Evolutionary conservation across 1,139 yeast genomes (phyloP), one percentile per base, ranked within the genome.

Genomic region (Hansenula sp.): DNA sequence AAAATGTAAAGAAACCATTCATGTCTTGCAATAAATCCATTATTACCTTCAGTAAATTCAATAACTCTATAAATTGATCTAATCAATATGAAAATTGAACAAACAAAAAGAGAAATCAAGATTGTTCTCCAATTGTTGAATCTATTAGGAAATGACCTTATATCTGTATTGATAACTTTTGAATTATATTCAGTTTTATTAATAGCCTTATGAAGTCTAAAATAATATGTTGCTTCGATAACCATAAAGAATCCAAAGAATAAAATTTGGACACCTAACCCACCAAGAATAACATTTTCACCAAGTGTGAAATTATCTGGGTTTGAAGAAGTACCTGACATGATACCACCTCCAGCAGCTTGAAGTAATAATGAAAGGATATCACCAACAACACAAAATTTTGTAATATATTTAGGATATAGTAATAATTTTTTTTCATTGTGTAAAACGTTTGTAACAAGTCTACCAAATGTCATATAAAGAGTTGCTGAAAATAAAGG

Each of bases 11-110:
- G 6, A 4, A 25, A 18, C 35, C 35, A 33, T 33, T 33, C 35
- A 25, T 33, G n/a, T 25, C 18, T 25, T 18, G 29, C 22, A 12
- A 25, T 19, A 33, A 25, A 33, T 5, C 35, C 29, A 25, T 20
- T 27, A 13, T 18, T 33, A 7, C 17, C 35, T 14, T 25, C 20
- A 18, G 22, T 17, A n/a, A 33, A 33, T 19, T 33, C 35, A 20
- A 24, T 22, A 33, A 33, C 18, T 33, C 35, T 33, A 25, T 24
- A 33, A 18, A 33, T 19, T 4, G 35, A 33, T 33, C 35, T 33
- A 33, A 33, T 25, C 24, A 33, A 25, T 2, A 33, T 25, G 4
- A 24, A 33, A 7, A 33, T 24, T 13, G 29, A 33, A 33, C 35
- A 33, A 5, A 18, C 6, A 13, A 25, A 33, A 9, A 33, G 25